Evolutionary conservation across 2,329 filamentous ascomycete species (phyloP).

Genomic region (Nothophaeocryptopus gaeumannii): DNA sequence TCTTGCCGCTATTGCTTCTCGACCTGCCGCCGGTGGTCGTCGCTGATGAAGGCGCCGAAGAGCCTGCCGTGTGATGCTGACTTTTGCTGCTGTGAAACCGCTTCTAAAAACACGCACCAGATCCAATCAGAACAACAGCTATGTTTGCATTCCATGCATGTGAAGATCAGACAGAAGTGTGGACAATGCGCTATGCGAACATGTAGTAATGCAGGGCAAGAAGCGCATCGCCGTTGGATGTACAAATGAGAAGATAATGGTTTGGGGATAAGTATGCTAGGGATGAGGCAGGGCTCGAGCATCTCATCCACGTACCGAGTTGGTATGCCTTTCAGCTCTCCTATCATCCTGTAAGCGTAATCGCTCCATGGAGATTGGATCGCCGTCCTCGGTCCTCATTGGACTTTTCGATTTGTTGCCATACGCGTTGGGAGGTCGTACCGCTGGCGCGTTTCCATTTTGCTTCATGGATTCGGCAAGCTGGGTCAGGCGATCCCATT

Average conservation of each 20-base stretch:
- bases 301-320: slow-evolving; percentile 38
- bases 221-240: slow-evolving; percentile 3
- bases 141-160: slow-evolving; percentile 16
- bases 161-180: slow-evolving; percentile 2
- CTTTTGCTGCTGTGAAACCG: slow-evolving; percentile 24
- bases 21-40: slow-evolving; percentile 17
- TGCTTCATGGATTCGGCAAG: slow-evolving; percentile 59
- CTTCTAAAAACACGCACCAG: slow-evolving; percentile 22
- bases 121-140: slow-evolving; percentile 26
- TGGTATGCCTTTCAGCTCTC: slow-evolving; percentile 45
- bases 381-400: slow-evolving; percentile 67
- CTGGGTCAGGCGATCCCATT: slow-evolving; percentile 83
- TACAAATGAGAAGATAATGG: slow-evolving; percentile 18
- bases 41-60: slow-evolving; percentile 11
- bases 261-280: slow-evolving; percentile 18
- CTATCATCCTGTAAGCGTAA: slow-evolving; percentile 81
- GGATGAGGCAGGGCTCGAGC: slow-evolving; percentile 23
- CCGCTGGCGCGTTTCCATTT: slow-evolving; percentile 28
- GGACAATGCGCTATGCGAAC: slow-evolving; percentile 17
- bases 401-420: slow-evolving; percentile 36
- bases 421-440: slow-evolving; percentile 33
- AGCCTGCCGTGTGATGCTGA: slow-evolving; percentile 16
- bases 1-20: slow-evolving; percentile 21
- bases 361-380: slow-evolving; percentile 77
- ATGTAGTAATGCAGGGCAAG: slow-evolving; percentile 5